Conservation (phyloP, 2,329 filamentous ascomycete species). For the Ascocoryne sarcoides region DNA sequence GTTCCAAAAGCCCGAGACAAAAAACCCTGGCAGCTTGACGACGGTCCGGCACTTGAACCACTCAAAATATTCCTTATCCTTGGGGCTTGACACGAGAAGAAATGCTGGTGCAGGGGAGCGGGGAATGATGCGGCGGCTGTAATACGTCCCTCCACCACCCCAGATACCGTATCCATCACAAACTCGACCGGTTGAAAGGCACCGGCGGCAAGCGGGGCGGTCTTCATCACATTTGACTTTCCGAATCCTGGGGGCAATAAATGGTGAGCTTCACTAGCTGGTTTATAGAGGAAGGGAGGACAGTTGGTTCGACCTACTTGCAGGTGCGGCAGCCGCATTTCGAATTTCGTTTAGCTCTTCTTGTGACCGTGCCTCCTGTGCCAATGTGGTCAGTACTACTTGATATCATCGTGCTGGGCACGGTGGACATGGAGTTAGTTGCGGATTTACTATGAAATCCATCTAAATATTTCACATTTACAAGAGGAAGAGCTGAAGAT, state of each 20-base stretch:
- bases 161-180: conserved; percentile 30
- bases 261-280: conserved; percentile 7
- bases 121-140: not conserved
- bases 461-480: no score
- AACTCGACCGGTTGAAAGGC: conserved; percentile 14
- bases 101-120: conserved; percentile 25
- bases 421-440: not conserved
- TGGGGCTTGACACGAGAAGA: conserved; percentile 31
- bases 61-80: conserved; percentile 31
- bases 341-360: conserved; percentile 26
- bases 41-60: conserved; percentile 41
- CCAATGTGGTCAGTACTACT: not conserved
- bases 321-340: conserved; percentile 36
- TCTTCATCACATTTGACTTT: conserved; percentile 22
- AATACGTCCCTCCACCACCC: conserved; percentile 10
- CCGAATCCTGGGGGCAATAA: conserved; percentile 15
- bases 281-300: no score
- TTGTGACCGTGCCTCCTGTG: no score
- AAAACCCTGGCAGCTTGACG: conserved; percentile 30
- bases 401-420: not conserved
- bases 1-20: conserved; percentile 31
- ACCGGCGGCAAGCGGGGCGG: conserved; percentile 16
- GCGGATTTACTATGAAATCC: no score
- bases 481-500: no score
- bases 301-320: conserved; percentile 30